These are phyloP conservation scores for Pseudogymnoascus sp. DNA, from an alignment of 2,329 filamentous ascomycete species.

Conservation along the genomic window DNA sequence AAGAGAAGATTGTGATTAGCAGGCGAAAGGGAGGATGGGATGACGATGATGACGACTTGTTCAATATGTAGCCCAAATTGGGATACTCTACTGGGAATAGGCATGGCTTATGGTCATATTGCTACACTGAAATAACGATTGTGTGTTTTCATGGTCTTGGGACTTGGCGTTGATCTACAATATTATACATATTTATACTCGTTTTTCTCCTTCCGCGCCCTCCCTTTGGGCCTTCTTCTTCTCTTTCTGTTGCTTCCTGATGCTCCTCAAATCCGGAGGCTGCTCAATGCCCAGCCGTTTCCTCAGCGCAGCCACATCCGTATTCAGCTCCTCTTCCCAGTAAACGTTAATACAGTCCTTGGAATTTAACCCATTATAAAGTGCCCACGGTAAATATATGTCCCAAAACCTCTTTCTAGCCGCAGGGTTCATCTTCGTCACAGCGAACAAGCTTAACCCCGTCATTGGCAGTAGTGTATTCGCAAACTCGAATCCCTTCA, in stretches of 20 bases:
- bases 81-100: not conserved
- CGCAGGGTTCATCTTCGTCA: slow-evolving; percentile 53
- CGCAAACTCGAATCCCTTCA: slow-evolving; percentile 95
- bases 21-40: slow-evolving; percentile 79
- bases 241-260: slow-evolving; percentile 63
- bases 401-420: slow-evolving; percentile 61
- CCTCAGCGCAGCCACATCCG: slow-evolving; percentile 70
- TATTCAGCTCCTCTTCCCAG: slow-evolving; percentile 91
- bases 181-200: slow-evolving; percentile 10
- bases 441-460: slow-evolving; percentile 71
- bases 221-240: slow-evolving; percentile 59
- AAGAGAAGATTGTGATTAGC: slow-evolving; percentile 78
- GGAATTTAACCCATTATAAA: slow-evolving; percentile 68
- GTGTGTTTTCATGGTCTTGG: slow-evolving; percentile 4
- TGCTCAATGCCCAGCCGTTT: slow-evolving; percentile 73
- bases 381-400: slow-evolving; percentile 83
- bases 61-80: slow-evolving; percentile 45
- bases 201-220: slow-evolving; percentile 16
- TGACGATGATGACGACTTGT: slow-evolving; percentile 69
- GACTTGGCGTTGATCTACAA: slow-evolving; percentile 9
- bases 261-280: slow-evolving; percentile 76
- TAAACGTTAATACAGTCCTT: slow-evolving; percentile 91
- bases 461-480: slow-evolving; percentile 96
- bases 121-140: not conserved
- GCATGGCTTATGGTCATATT: not conserved